Conservation (phyloP, 306 rosid species). For the Vigna reflexopilosa region DNA sequence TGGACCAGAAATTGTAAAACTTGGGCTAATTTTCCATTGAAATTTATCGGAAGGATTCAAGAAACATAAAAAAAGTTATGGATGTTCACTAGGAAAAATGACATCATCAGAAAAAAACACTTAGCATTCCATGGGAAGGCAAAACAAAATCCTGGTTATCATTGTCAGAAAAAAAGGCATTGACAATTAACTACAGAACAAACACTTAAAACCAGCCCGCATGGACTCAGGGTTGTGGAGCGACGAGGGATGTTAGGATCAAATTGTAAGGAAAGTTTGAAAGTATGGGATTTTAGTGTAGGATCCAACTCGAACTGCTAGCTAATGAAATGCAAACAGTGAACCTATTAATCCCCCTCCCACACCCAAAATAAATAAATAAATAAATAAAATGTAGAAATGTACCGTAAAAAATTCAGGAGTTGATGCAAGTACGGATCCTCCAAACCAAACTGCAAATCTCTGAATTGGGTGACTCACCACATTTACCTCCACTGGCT, state of each 20-base stretch:
- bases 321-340: neutral
- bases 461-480: conserved; percentile 98
- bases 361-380: no score
- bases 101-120: conserved; percentile 3
- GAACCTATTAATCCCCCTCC: neutral
- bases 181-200: neutral
- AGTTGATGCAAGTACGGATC: conserved; percentile 98
- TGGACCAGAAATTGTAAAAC: conserved; percentile 36
- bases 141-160: neutral
- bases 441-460: conserved; percentile 99
- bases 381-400: neutral
- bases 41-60: neutral
- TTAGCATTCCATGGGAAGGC: neutral
- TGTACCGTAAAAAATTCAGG: conserved; percentile 91
- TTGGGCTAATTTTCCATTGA: neutral
- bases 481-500: conserved; percentile 98
- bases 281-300: neutral
- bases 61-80: neutral
- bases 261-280: neutral
- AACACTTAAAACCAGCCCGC: neutral
- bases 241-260: neutral
- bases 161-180: conserved; percentile 9
- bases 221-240: neutral
- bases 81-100: conserved; percentile 3
- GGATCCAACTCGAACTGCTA: neutral